Percentiles rank a stretch among this genome's conserved stretches.
These are phyloP conservation scores for Martensiomyces pterosporus DNA, from an alignment of 192 early-diverging fungal genomes.

Conservation along the genomic window DNA sequence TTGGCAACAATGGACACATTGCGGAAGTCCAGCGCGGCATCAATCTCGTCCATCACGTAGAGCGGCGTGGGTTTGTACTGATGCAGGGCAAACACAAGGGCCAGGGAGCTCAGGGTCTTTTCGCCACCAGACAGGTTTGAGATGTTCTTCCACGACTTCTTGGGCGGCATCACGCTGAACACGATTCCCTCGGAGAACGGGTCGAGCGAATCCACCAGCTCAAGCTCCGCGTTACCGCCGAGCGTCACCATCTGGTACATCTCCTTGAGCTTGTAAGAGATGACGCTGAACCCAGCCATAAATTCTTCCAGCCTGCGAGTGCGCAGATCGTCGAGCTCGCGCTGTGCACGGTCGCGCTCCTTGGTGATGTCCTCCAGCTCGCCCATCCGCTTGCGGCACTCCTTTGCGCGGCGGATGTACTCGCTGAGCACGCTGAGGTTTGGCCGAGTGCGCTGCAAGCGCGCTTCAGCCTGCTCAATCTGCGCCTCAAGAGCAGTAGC, in stretches of 20 bases:
- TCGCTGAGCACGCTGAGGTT: conserved; percentile 87
- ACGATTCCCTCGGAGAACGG: conserved; percentile 98
- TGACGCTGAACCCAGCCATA: conserved; percentile 90
- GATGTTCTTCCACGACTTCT: conserved; percentile 99
- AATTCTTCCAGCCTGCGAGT: conserved; percentile 85
- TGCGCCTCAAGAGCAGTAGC: conserved; percentile 62
- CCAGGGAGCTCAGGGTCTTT: conserved; percentile 98
- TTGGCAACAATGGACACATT: conserved; percentile 99
- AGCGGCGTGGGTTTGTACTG: conserved; percentile 99
- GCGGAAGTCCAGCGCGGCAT: conserved; percentile 96
- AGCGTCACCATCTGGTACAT: conserved; percentile 99
- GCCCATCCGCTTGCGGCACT: conserved; percentile 62
- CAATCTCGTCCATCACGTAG: conserved; percentile 99
- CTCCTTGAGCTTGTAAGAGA: conserved; percentile 95
- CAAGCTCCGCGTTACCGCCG: conserved; percentile 97
- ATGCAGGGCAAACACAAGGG: conserved; percentile 97
- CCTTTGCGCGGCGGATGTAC: conserved; percentile 74
- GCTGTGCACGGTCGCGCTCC: conserved; percentile 71
- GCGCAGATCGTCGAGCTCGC: conserved; percentile 67
- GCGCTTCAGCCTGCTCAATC: conserved; percentile 70
- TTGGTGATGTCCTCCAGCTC: conserved; percentile 74
- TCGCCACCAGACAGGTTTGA: conserved; percentile 98
- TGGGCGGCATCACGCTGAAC: conserved; percentile 99
- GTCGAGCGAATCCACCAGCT: conserved; percentile 92
- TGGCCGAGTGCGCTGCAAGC: conserved; percentile 54